Percentiles rank a stretch among this genome's conserved stretches.
phyloP scores from a whole-genome alignment of 305 asterid genomes.

The Fraxinus dipetala region DNA sequence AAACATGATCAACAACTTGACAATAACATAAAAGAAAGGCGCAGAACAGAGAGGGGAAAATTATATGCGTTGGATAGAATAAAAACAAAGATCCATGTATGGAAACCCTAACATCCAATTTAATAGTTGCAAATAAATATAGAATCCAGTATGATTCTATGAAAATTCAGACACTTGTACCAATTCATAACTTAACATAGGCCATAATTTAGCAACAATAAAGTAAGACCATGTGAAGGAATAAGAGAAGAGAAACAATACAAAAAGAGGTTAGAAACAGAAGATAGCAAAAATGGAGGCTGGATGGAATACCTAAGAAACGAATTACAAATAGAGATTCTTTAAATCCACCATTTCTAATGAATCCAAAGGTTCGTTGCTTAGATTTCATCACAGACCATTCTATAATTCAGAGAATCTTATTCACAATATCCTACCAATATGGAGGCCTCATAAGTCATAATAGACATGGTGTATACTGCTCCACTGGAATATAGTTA shows the following conservation, averaged over 20 bases:
- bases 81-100: not conserved
- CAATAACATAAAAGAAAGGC: not conserved
- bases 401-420: not conserved
- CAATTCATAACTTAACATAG: not conserved
- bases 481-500: not conserved
- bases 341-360: slow-evolving; percentile 1
- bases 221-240: slow-evolving; percentile 7
- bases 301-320: not conserved
- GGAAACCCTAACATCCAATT: not conserved
- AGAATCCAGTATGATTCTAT: not conserved
- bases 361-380: not conserved
- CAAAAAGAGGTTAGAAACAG: slow-evolving; percentile 3
- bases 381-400: not conserved
- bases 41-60: not conserved
- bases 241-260: not conserved
- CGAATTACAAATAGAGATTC: not conserved
- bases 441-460: not conserved
- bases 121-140: not conserved
- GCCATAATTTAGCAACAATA: slow-evolving; percentile 17
- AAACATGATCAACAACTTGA: slow-evolving; percentile 1
- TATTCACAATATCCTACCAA: not conserved
- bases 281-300: not conserved
- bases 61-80: not conserved
- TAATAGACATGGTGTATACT: not conserved
- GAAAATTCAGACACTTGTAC: not conserved